These are phyloP conservation scores for Cafeteria roenbergensis DNA, from an alignment of 108 stramenopile genomes.

Conservation along the genomic window DNA sequence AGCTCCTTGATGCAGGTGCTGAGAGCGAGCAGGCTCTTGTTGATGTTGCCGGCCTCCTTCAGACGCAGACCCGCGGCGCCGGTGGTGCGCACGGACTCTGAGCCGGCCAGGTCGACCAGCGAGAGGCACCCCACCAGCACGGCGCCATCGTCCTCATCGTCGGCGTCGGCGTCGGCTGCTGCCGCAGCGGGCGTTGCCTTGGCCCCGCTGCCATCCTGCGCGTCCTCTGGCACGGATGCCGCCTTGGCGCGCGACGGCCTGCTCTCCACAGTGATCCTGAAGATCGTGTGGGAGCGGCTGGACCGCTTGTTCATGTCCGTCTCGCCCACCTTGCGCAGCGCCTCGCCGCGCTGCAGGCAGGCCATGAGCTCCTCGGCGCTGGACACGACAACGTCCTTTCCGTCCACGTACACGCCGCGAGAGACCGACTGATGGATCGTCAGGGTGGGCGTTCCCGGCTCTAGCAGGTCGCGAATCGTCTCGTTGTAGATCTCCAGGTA, in stretches of 20 bases:
- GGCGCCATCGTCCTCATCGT: slow-evolving; percentile 26
- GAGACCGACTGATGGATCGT: slow-evolving; percentile 7
- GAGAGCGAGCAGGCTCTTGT: slow-evolving; percentile 78
- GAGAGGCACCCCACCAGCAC: slow-evolving; percentile 42
- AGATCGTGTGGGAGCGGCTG: slow-evolving; percentile 64
- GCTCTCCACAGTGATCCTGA: slow-evolving; percentile 54
- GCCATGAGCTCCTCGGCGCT: slow-evolving; percentile 52
- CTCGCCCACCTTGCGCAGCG: slow-evolving; percentile 51
- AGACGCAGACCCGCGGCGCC: slow-evolving; percentile 79
- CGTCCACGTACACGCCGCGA: slow-evolving; percentile 26
- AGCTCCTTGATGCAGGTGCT: slow-evolving; percentile 62
- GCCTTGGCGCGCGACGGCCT: too few relatives aligned
- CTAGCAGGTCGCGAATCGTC: slow-evolving; percentile 16
- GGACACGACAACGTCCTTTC: slow-evolving; percentile 45
- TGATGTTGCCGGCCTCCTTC: slow-evolving; percentile 97
- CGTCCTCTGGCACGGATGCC: too few relatives aligned
- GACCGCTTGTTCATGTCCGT: slow-evolving; percentile 69
- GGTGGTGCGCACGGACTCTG: slow-evolving; percentile 41
- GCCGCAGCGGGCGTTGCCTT: not conserved
- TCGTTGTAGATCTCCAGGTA: slow-evolving; percentile 21
- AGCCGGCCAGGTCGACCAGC: slow-evolving; percentile 50
- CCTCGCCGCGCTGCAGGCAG: slow-evolving; percentile 57
- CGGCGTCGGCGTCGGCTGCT: not conserved
- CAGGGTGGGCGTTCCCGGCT: not conserved
- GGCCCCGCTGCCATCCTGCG: not conserved